These are phyloP conservation scores for Debaryomyces maramus DNA, from an alignment of 805 yeast genomes.

Conservation along the genomic window DNA sequence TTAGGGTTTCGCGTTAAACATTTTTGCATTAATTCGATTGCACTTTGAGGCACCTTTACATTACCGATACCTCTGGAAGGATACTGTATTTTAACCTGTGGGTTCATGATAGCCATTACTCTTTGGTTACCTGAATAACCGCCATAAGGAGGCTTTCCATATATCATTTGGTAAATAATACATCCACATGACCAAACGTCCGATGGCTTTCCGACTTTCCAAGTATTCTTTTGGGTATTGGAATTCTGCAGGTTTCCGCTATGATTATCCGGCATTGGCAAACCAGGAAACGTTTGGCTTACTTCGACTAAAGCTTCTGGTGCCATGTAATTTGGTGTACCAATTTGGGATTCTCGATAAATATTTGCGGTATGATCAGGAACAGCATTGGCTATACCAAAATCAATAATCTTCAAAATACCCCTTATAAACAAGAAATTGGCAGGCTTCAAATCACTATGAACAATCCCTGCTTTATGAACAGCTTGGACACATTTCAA, in stretches of 20 bases:
- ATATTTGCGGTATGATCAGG: conserved; percentile 90
- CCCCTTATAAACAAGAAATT: conserved; percentile 83
- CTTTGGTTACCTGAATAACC: conserved; percentile 73
- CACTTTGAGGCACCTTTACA: conserved; percentile 63
- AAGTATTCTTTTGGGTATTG: conserved; percentile 25
- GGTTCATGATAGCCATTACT: conserved; percentile 81
- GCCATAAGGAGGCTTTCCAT: conserved; percentile 91
- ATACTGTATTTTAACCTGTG: conserved; percentile 67
- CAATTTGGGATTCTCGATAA: conserved; percentile 86
- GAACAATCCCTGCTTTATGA: conserved; percentile 84
- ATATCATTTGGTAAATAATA: conserved; percentile 91
- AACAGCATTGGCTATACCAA: conserved; percentile 93
- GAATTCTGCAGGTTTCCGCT: conserved; percentile 7
- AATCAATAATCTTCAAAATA: conserved; percentile 82
- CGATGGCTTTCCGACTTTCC: conserved; percentile 92
- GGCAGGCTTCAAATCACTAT: conserved; percentile 72
- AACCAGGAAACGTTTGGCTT: conserved; percentile 30
- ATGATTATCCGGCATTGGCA: conserved; percentile 11
- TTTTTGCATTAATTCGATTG: conserved; percentile 66
- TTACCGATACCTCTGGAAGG: conserved; percentile 64
- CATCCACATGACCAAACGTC: conserved; percentile 99
- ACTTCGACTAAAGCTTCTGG: conserved; percentile 86
- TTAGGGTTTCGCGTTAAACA: conserved; percentile 74
- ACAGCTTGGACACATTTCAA: conserved; percentile 82
- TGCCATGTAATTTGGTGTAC: conserved; percentile 97